Conservation (phyloP, 1,139 yeast species). For the Scheffersomyces quercinus region DNA sequence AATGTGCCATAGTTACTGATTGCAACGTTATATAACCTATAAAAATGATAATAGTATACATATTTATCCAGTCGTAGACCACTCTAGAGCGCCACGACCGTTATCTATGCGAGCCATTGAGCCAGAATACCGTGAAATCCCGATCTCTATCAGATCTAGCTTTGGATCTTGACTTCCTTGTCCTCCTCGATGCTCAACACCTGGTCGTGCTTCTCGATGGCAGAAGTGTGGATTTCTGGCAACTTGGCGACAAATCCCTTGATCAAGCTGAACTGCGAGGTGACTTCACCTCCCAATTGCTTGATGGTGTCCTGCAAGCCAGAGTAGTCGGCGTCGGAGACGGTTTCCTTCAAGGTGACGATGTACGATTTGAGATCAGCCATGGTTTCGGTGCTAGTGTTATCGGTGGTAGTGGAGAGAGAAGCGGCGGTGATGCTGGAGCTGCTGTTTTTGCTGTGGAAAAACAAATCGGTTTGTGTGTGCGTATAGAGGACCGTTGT, state of each 20-base stretch:
- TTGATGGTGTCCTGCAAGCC: slow-evolving; percentile 32
- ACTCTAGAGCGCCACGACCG: too few species aligned
- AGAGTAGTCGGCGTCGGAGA: slow-evolving; percentile 29
- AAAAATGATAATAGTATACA: too few species aligned
- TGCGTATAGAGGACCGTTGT: background rate
- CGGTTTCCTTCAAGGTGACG: slow-evolving; percentile 39
- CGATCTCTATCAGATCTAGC: slow-evolving; percentile 6
- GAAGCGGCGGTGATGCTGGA: background rate
- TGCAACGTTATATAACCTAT: too few species aligned
- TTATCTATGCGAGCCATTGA: too few species aligned
- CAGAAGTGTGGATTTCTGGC: slow-evolving; percentile 47
- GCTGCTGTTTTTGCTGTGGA: too few species aligned
- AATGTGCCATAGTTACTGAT: too few species aligned
- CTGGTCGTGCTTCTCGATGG: slow-evolving; percentile 44
- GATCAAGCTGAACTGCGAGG: slow-evolving; percentile 64
- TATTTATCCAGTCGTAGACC: too few species aligned
- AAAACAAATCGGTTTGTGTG: background rate
- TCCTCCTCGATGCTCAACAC: slow-evolving; percentile 62
- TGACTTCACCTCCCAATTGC: slow-evolving; percentile 62
- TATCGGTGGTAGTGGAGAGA: background rate
- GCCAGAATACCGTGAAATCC: too few species aligned
- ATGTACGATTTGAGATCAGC: slow-evolving; percentile 33
- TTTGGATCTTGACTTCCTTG: slow-evolving; percentile 53
- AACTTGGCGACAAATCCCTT: slow-evolving; percentile 63
- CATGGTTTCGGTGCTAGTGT: slow-evolving; percentile 8